phyloP scores from a whole-genome alignment of 441 rosid species.

The Bocquillonia castaneifolia region DNA sequence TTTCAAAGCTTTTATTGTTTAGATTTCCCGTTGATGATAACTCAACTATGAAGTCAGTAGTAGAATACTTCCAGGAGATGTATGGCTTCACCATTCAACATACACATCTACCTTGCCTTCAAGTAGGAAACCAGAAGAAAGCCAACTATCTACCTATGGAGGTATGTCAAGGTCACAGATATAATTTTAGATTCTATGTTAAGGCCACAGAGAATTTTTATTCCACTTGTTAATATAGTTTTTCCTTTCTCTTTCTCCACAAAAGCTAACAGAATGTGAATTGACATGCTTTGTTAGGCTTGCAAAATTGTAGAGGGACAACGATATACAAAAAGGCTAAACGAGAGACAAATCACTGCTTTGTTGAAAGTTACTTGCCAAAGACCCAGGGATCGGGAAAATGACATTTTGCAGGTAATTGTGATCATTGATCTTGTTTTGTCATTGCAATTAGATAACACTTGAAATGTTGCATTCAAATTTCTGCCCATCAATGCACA shows the following conservation, averaged over 20 bases:
- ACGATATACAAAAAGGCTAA: constrained; percentile 81
- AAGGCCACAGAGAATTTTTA: no score
- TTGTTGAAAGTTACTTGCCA: constrained; percentile 90
- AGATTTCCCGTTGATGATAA: constrained; percentile 98
- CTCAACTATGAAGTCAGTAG: constrained; percentile 90
- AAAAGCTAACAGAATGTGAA: constrained; percentile 12
- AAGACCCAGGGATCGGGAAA: constrained; percentile 88
- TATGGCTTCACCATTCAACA: constrained; percentile 89
- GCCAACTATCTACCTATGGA: constrained; percentile 99
- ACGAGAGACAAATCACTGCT: constrained; percentile 88
- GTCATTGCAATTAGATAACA: not conserved
- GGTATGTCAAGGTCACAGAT: constrained; percentile 32
- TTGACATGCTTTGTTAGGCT: constrained; percentile 54
- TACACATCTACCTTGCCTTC: constrained; percentile 93
- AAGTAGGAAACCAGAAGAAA: constrained; percentile 96
- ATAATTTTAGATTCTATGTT: no score
- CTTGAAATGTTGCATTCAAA: not conserved
- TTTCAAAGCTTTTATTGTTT: constrained; percentile 14
- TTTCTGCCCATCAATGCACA: not conserved
- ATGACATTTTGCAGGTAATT: constrained; percentile 68
- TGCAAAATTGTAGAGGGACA: constrained; percentile 99
- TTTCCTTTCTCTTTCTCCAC: constrained; percentile 4
- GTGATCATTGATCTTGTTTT: not conserved
- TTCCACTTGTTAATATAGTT: not conserved
- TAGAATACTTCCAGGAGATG: constrained; percentile 97